Evolutionary conservation across 108 stramenopile genomes (phyloP).

Genomic region (Nitzschia palea): DNA sequence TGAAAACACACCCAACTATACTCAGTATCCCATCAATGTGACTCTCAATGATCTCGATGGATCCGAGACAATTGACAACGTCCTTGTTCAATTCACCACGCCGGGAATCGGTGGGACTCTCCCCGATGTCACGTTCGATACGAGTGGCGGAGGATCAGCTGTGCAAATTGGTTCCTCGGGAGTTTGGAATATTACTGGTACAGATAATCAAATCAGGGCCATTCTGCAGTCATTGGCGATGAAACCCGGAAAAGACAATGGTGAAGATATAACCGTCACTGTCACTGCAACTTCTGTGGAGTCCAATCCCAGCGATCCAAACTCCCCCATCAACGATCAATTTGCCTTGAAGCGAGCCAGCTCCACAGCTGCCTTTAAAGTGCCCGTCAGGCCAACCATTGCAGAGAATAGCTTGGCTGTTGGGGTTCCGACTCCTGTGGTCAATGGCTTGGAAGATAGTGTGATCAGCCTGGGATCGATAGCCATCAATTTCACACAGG

Average conservation of each 20-base stretch:
- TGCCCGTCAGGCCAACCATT: not conserved
- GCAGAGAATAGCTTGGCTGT: not conserved
- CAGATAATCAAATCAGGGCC: not conserved
- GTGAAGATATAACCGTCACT: constrained; percentile 10
- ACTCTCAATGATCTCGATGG: constrained; percentile 15
- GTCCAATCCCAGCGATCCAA: constrained; percentile 7
- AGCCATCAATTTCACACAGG: not conserved
- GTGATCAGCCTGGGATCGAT: not conserved
- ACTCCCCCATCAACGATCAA: not conserved
- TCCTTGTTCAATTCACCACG: not conserved
- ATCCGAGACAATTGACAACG: not conserved
- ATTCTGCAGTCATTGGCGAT: not conserved
- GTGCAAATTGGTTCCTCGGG: not conserved
- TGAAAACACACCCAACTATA: not conserved
- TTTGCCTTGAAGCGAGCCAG: no score
- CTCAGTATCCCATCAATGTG: not conserved
- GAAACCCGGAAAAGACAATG: constrained; percentile 13
- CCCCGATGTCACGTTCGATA: not conserved
- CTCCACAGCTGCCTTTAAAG: not conserved
- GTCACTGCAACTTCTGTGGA: constrained; percentile 6
- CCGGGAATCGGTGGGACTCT: not conserved
- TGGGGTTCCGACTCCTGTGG: not conserved
- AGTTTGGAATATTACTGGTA: not conserved
- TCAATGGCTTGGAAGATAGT: not conserved
- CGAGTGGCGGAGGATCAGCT: not conserved